Evolutionary conservation across 805 yeast genomes (phyloP), one percentile per base, ranked within the genome.

Genomic region (Yamadazyma philogaea): DNA sequence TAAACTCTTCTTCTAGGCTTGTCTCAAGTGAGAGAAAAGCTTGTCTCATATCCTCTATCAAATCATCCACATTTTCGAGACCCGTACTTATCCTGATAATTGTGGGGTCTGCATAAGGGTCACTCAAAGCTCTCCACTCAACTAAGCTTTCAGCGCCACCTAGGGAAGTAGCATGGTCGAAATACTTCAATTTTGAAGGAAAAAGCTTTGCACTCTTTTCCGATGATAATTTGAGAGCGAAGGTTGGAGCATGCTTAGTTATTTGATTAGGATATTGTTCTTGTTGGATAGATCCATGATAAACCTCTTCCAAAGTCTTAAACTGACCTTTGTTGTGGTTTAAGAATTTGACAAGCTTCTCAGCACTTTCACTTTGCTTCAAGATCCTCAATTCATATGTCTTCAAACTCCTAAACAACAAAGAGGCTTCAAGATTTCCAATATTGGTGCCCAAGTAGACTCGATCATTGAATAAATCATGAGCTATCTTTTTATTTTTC

Each of bases 71-170:
- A 16, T 84, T 77, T 60, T 90, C 96, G 36, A 82, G 73, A 17
- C 97, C 98, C 34, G 85, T 71, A 46, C 95, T 85, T 5, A 90
- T 66, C 61, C 97, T 75, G 31, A 90, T 61, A 36, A 88, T 60
- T 1, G 77, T 74, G 17, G 77, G 74, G 16, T 75, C 68, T 11
- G 81, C 83, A 3, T 64, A 50, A 1, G 75, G 58, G 56, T 88
- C 72, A 44, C 57, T 75, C 64, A 90, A 56, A 0, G 87, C 82
- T 57, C 96, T 78, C 96, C 96, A 88, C 63, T 90, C 97, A 44
- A 90, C 79, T 55, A 89, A 68, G 35, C 95, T 84, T 63, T 91
- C 97, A 11, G 85, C 87, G 17, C 97, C 96, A 30, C 97, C 97
- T 20, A 91, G 69, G 18, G 96, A 87, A 3, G 42, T 39, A 3